Percentiles rank a stretch among this genome's conserved stretches.
Evolutionary conservation across 192 early-diverging fungal genomes (phyloP).

Genomic region (Linnemannia zychae): DNA sequence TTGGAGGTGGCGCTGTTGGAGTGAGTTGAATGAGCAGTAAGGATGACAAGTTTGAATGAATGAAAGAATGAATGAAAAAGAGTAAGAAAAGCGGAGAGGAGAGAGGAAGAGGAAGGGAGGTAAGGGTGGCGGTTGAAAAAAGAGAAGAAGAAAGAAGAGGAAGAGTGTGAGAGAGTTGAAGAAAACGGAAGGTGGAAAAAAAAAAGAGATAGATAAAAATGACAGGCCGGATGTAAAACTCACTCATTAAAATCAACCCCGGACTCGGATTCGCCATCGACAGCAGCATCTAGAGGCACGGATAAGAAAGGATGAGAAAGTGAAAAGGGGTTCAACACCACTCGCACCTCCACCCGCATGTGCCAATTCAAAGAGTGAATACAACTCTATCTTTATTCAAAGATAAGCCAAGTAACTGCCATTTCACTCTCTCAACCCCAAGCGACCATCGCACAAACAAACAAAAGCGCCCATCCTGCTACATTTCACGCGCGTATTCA

Average conservation of each 20-base stretch:
- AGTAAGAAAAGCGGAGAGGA: neutral
- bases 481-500: neutral
- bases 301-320: neutral
- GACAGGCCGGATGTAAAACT: neutral
- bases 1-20: neutral
- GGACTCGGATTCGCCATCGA: neutral
- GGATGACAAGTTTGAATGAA: neutral
- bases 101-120: neutral
- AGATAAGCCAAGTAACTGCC: neutral
- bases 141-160: neutral
- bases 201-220: neutral
- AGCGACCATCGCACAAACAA: neutral
- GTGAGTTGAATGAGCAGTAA: neutral
- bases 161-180: neutral
- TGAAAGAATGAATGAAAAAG: neutral
- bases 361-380: neutral
- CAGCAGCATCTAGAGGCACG: neutral
- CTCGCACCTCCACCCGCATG: neutral
- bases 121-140: neutral
- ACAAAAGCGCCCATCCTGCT: neutral
- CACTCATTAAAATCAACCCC: neutral
- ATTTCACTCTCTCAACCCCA: neutral
- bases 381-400: neutral
- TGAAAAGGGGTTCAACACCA: neutral
- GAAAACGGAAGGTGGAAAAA: constrained; percentile 6